Base-by-base conservation (phyloP, 208 protist genomes). In the Wallacemonas collosoma region DNA sequence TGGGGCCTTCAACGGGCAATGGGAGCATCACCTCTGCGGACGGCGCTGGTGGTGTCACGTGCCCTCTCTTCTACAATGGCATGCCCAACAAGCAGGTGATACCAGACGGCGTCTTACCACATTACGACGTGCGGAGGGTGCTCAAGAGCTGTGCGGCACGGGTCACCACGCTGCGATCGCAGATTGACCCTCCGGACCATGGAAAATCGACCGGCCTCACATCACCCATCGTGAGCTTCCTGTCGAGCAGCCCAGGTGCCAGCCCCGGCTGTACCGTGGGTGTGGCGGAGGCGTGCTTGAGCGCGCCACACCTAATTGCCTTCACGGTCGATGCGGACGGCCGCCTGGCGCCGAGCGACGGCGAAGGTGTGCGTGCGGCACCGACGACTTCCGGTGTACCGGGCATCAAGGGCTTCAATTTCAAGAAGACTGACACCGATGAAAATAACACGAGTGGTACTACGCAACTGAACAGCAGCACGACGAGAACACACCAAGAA, bases 21-120 rank as follows among this genome's bases (percentile, higher is more conserved):
- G 45, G 45, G 8, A 6, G 12, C 56, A 15, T 40, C 14, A 8
- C 17, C 8, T 62, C 36, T 15, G 43, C 15, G 36, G 38, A 41
- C 38, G 7, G 26, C 39, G 54, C 26, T 36, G 7, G 26, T 58
- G 40, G 26, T 26, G 17, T 57, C 51, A 62, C 71, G 26, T 79
- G 79, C 36, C 73, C 71, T 12, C 61, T 76, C 26, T 83, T 79
- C 67, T 79, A 79, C 73, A 83, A 79, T 44, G 68, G 41, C 51
- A 74, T 73, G 35, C 73, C 74, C n/a, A 76, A 50, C 44, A 26
- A 50, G 3, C 62, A 71, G 35, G 70, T 75, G 55, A 64, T 82
- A 12, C 78, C 78, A 6, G 47, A 56, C 7, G 73, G 73, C 4
- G 68, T 75, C 15, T 66, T 82, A 12, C 78, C 70, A 2, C 35